A percentile compares a stretch with the other conserved stretches of the same genome.
Evolutionary conservation across 2,329 filamentous ascomycete species (phyloP).

Genomic region (Alternaria ethzedia): DNA sequence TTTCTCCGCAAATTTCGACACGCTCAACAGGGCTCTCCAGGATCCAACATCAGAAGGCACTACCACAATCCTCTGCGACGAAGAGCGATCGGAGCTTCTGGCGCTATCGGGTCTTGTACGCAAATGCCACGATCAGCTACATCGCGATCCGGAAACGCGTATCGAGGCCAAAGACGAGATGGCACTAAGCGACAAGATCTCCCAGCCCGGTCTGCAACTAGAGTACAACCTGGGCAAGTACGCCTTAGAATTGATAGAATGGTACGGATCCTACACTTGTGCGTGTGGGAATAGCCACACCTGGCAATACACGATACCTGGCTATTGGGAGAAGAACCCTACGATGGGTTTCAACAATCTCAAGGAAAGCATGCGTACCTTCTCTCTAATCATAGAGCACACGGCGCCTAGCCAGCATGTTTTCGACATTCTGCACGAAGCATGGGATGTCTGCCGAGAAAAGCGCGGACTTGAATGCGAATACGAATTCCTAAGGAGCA

Average conservation of each 20-base stretch:
- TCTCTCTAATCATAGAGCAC: not conserved
- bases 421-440: not conserved
- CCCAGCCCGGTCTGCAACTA: not conserved
- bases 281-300: not conserved
- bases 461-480: not conserved
- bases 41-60: not conserved
- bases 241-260: not conserved
- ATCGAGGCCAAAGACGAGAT: not conserved
- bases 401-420: not conserved
- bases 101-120: not conserved
- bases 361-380: not conserved
- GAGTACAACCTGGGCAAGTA: not conserved
- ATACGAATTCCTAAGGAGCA: not conserved
- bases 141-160: not conserved
- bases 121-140: not conserved
- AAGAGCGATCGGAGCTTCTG: not conserved
- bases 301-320: not conserved
- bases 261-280: not conserved
- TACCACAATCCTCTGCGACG: not conserved
- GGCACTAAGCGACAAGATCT: not conserved
- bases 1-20: not conserved
- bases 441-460: not conserved
- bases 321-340: not conserved
- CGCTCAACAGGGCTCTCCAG: not conserved
- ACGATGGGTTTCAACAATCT: not conserved